Evolutionary conservation across 73 alveolate species (phyloP).

Genomic region (Paramecium tetraurelia): DNA sequence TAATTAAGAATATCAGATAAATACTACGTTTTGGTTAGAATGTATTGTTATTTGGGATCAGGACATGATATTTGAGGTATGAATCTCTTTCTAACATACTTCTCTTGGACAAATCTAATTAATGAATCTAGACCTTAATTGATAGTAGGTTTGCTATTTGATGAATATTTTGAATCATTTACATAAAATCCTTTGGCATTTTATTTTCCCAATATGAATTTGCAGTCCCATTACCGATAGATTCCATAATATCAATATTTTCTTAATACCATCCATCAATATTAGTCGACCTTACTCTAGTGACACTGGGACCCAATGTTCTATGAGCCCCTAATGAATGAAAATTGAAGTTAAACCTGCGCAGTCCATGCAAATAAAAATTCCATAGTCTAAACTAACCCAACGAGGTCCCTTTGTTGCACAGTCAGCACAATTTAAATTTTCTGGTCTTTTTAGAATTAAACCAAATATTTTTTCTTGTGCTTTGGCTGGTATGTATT

Average conservation of each 20-base stretch:
- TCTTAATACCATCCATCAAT: constrained; percentile 82
- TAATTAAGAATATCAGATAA: not conserved
- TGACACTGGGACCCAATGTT: constrained; percentile 75
- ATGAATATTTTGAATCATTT: not conserved
- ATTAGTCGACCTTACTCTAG: constrained; percentile 79
- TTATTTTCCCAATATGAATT: constrained; percentile 82
- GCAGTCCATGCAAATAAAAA: constrained; percentile 83
- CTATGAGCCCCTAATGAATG: constrained; percentile 73
- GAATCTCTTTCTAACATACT: not conserved
- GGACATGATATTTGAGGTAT: not conserved
- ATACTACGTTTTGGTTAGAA: not conserved
- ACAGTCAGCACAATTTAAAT: constrained; percentile 82
- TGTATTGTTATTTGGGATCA: constrained; percentile 18
- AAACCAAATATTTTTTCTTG: not conserved
- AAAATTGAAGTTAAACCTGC: not conserved
- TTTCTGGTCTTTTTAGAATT: constrained; percentile 60
- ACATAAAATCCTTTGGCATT: constrained; percentile 43
- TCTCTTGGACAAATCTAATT: not conserved
- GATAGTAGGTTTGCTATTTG: not conserved
- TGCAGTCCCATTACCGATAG: constrained; percentile 78
- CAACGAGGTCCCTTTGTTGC: constrained; percentile 70
- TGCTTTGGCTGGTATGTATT: not conserved
- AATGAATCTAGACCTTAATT: not conserved
- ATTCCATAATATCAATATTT: constrained; percentile 71
- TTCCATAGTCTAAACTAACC: constrained; percentile 84